Base-by-base conservation (phyloP, 2,329 filamentous ascomycete genomes). In the Fusarium zealandicum region DNA sequence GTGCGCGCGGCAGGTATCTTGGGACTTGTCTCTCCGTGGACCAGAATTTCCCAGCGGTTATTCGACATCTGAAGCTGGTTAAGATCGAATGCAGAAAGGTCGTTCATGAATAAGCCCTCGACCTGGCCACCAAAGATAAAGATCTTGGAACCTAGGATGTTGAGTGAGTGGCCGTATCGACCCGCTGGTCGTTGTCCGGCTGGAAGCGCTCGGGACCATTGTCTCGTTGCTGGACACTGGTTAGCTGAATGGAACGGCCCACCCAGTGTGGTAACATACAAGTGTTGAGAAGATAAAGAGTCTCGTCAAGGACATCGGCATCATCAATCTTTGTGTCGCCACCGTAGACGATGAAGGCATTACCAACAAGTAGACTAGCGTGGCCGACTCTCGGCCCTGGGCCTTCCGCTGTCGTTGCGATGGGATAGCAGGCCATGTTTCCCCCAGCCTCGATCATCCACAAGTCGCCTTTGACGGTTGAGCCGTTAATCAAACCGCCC, bases 281-380 rank as follows among this genome's bases (percentile, higher is more conserved):
- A 42, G 95, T 99, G 76, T 99, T 99, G 44, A 99, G 81, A 43
- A 99, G 83, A 75, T 99, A 99, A 11, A 99, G 79, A 0, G 95
- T 98, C 76, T 99, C 93, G 69, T 99, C 95, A 52, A 99, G 79
- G 41, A 90, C 82, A 74, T 99, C 95, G 27, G 86, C 85, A 69
- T 98, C 95, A 49, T 97, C 92, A 71, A 96, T 89, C 75, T 99
- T 99, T 44, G 95, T 99, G 73, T 99, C 96, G 70, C 95, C 95
- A 42, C 95, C 96, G 70, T 98, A 99, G 11, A 99, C 95, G 65
- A 99, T 99, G 73, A 98, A 99, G 1, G 95, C 95, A 75, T 99
- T 99, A 52, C 96, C 96, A 47, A 99, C 95, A 13, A 99, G 82
- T 68, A 99, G 80, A 79, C 93, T 96, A 16, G 93, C 84, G 76